Evolutionary conservation across 2,329 filamentous ascomycete species (phyloP), one percentile per base, ranked within the genome.

Genomic region (Claviceps fusiformis): DNA sequence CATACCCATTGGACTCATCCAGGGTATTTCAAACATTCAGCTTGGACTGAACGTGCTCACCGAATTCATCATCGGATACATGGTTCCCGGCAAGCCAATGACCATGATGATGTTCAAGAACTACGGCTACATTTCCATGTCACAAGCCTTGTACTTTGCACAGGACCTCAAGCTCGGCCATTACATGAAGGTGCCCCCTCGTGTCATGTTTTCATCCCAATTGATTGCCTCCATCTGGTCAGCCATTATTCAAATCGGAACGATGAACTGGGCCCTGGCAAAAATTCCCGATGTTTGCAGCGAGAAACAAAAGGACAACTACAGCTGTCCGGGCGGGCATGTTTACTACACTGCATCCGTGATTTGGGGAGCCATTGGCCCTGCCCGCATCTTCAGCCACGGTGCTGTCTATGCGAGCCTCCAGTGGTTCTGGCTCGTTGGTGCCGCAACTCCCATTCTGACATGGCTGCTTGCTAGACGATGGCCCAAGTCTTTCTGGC

Each of bases 41-140:
- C 72, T 87, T 4, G 83, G 83, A 5, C 73, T 88, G 27, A 87
- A 87, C 60, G 83, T 89, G 19, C 69, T 88, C 56, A 85, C 83
- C n/a, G 84, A 87, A 64, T 86, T 85, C 62, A 77, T 89, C 57
- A 77, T 85, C 57, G 85, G 85, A 6, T 88, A 88, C 67, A 84
- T 88, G 75, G 78, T 85, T 52, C 85, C 85, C 0, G 85, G 85
- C 31, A 76, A 77, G 3, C 85, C 85, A 1, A 73, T 88, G 57
- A 83, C 83, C 50, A 83, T 87, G 77, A 89, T 89, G 84, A 77
- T 88, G 71, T 88, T 88, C 73, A 87, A 87, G 69, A 86, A 83
- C 58, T 88, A 85, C 62, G 82, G 83, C 52, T 86, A 85, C 64
- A 79, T 86, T 55, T 81, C 75, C 68, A 85, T 86, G 80, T 74